Base-by-base conservation (phyloP, 768 basidiomycete species). In the Boletus reticulatus region DNA sequence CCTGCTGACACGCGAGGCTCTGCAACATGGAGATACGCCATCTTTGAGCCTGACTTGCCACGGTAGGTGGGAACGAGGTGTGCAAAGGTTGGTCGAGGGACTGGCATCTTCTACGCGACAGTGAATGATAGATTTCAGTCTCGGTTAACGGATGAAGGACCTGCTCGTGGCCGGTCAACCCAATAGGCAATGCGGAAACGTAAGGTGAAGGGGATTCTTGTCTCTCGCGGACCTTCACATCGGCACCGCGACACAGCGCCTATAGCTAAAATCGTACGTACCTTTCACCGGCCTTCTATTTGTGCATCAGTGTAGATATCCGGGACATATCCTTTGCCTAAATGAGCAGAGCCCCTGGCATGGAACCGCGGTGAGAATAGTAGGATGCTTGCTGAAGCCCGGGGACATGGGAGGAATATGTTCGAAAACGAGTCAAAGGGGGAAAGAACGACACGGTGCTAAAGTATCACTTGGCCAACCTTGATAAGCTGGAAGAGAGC, bases 171-270 rank as follows among this genome's bases (percentile, higher is more conserved):
- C 57, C 49, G 0, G 62, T 53, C 9, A 72, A 54, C 0, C 58
- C 58, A 46, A 75, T 67, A 4, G 66, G 43, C 4, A 75, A 75
- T 8, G 73, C 67, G 19, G 73, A 67, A 50, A 74, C 64, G 59
- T 70, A 70, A 3, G 64, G 66, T 12, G 70, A 71, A 51, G 56
- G 9, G 79, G 68, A 43, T 70, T 54, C 1, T 57, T 58, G 57
- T 14, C 31, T 50, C 48, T 50, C 44, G 3, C 84, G 67, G 39
- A 73, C 46, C 0, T 60, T 58, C 7, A 71, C 56, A 8, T 66
- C 50, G 0, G 80, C 79, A 0, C 73, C 61, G 2, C 84, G 79
- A 0, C 88, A 88, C 4, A 82, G 62, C 0, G 84, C 83, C 75
- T 84, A 82, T 76, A 44, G 27, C 7, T 27, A 24, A 16, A 27